Percentiles rank a stretch among this genome's conserved stretches.
These are phyloP conservation scores for Penicillium lagena DNA, from an alignment of 495 filamentous ascomycete species.

Conservation along the genomic window DNA sequence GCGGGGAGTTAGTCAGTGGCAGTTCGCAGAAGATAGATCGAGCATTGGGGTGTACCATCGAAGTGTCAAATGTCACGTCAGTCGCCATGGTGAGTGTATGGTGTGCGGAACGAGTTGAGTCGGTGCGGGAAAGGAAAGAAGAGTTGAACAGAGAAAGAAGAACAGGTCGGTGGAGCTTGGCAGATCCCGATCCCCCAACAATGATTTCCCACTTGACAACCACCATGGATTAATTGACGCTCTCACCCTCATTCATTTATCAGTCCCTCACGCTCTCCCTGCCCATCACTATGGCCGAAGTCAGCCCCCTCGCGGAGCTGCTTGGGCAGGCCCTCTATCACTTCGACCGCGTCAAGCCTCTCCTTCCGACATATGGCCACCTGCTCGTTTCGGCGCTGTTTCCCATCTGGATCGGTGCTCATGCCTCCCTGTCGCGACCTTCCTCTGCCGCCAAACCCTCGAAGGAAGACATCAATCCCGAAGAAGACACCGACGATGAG, in stretches of 20 bases:
- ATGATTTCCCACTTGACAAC: not conserved
- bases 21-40: not conserved
- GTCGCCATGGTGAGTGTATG: conserved; percentile 54
- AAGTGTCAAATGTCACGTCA: conserved; percentile 71
- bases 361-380: conserved; percentile 62
- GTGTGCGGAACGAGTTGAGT: not conserved
- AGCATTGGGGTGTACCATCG: conserved; percentile 51
- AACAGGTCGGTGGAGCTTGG: not conserved
- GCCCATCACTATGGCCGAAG: conserved; percentile 28
- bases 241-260: not conserved
- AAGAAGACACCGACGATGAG: conserved; percentile 50
- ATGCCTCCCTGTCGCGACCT: conserved; percentile 68
- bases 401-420: conserved; percentile 65
- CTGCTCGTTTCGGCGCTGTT: conserved; percentile 62
- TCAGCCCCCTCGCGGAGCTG: conserved; percentile 40
- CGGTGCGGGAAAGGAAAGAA: conserved; percentile 2
- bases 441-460: conserved; percentile 65
- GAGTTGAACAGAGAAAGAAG: conserved; percentile 3
- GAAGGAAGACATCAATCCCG: conserved; percentile 35
- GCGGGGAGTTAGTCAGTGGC: conserved; percentile 9
- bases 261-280: too few species aligned
- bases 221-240: not conserved
- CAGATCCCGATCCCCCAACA: not conserved
- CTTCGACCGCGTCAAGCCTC: conserved; percentile 42
- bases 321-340: conserved; percentile 44